phyloP scores from a whole-genome alignment of 345 rosid species.

The Aurinia saxatilis region DNA sequence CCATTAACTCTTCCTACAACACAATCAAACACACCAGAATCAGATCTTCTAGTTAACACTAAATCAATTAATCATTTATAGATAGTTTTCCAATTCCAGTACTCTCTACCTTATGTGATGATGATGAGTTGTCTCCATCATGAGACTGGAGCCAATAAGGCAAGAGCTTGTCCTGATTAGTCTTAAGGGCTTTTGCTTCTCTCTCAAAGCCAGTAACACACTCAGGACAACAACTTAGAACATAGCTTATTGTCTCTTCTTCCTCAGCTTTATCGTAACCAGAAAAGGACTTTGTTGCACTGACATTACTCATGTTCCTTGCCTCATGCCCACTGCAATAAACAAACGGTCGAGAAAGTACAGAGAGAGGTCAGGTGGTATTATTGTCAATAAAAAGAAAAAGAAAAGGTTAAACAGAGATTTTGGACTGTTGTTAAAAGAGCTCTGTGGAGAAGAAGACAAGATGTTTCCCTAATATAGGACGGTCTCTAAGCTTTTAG shows the following conservation, averaged over 20 bases:
- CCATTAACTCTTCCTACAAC: conserved; percentile 52
- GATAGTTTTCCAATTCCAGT: background rate
- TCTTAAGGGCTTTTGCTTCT: conserved; percentile 51
- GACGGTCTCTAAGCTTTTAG: conserved; percentile 26
- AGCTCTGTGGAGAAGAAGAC: conserved; percentile 25
- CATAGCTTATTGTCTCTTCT: conserved; percentile 34
- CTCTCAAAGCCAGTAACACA: conserved; percentile 61
- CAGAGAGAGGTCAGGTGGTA: conserved; percentile 2
- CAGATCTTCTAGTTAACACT: background rate
- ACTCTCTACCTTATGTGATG: conserved; percentile 41
- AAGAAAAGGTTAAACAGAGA: conserved; percentile 18
- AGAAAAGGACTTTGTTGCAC: conserved; percentile 41
- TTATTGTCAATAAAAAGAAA: conserved; percentile 4
- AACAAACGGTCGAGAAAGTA: conserved; percentile 10
- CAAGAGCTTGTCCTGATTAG: conserved; percentile 40
- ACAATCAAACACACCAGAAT: background rate
- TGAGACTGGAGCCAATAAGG: conserved; percentile 63
- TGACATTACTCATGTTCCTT: conserved; percentile 24
- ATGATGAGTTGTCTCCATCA: conserved; percentile 27
- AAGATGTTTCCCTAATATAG: conserved; percentile 28
- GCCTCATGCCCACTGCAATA: conserved; percentile 52
- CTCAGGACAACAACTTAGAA: conserved; percentile 53
- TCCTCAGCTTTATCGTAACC: conserved; percentile 37
- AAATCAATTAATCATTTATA: background rate
- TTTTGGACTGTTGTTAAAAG: conserved; percentile 21